phyloP scores from a whole-genome alignment of 1,284 basidiomycete species.

The Sporisorium iseilematis-ciliati region DNA sequence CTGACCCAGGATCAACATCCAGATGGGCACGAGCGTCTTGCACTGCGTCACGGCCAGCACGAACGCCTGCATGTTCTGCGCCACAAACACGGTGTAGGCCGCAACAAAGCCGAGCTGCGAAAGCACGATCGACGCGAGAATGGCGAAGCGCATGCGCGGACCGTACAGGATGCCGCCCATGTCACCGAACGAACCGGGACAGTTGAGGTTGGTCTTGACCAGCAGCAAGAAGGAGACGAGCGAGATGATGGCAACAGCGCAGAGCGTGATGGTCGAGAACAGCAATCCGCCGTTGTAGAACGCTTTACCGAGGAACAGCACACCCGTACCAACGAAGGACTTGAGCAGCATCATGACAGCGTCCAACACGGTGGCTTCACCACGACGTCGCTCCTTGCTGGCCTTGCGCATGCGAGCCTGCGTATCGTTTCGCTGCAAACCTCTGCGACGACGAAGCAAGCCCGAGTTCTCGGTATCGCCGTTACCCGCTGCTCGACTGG shows the following conservation, averaged over 20 bases:
- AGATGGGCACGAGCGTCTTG: conserved; percentile 77
- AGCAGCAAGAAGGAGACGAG: conserved; percentile 94
- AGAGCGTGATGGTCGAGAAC: conserved; percentile 85
- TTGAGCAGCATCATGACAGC: conserved; percentile 74
- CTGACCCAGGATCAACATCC: conserved; percentile 86
- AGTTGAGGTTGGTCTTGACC: conserved; percentile 86
- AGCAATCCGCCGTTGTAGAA: conserved; percentile 96
- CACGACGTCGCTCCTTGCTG: conserved; percentile 53
- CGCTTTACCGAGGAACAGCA: conserved; percentile 96
- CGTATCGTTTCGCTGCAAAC: conserved; percentile 41
- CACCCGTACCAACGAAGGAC: conserved; percentile 95
- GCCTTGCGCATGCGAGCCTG: conserved; percentile 56
- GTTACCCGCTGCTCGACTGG: conserved; percentile 46
- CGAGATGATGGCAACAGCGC: conserved; percentile 86
- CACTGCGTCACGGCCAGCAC: conserved; percentile 87
- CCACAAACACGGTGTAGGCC: conserved; percentile 96
- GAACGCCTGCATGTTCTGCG: conserved; percentile 86
- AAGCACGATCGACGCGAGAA: conserved; percentile 86
- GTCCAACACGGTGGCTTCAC: conserved; percentile 66
- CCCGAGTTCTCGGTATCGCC: conserved; percentile 56
- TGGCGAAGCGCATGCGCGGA: conserved; percentile 88
- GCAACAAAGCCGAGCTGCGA: conserved; percentile 89
- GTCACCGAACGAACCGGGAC: conserved; percentile 94
- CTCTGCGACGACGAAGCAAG: conserved; percentile 47
- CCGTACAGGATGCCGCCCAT: conserved; percentile 95